A percentile compares a stretch with the other conserved stretches of the same genome.
These are phyloP conservation scores for Kalanchoe fedtschenkoi DNA, from an alignment of 164 flowering plant genomes.

Conservation along the genomic window DNA sequence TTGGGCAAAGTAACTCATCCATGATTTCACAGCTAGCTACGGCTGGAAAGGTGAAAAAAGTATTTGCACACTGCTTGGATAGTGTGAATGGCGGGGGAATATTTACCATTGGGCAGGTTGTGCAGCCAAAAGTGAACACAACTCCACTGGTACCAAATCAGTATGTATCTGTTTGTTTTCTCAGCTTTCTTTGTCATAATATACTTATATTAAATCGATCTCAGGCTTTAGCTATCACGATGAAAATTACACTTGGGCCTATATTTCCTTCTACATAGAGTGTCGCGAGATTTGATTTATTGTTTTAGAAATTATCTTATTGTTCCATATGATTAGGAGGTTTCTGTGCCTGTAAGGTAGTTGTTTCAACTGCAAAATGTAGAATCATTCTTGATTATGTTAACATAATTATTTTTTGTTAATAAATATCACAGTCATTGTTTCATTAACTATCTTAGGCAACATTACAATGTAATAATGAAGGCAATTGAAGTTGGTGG, in stretches of 20 bases:
- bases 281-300: neutral
- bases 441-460: conserved; percentile 37
- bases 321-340: neutral
- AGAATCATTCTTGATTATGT: too few relatives aligned
- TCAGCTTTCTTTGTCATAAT: neutral
- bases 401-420: conserved; percentile 9
- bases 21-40: conserved; percentile 83
- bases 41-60: conserved; percentile 60
- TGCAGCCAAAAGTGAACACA: conserved; percentile 61
- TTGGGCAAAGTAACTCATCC: conserved; percentile 87
- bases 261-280: neutral
- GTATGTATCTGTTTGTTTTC: conserved; percentile 38
- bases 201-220: neutral
- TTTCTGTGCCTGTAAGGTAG: neutral
- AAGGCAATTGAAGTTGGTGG: conserved; percentile 69
- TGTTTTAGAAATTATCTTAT: neutral
- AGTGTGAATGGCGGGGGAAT: conserved; percentile 78
- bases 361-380: neutral
- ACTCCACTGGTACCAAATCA: conserved; percentile 71
- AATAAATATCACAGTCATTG: conserved; percentile 13
- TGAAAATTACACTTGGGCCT: neutral
- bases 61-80: conserved; percentile 88
- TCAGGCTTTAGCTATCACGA: neutral
- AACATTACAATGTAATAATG: conserved; percentile 77
- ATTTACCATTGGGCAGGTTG: conserved; percentile 81